Evolutionary conservation across 345 rosid genomes (phyloP).

Genomic region (Gossypium thurberi): DNA sequence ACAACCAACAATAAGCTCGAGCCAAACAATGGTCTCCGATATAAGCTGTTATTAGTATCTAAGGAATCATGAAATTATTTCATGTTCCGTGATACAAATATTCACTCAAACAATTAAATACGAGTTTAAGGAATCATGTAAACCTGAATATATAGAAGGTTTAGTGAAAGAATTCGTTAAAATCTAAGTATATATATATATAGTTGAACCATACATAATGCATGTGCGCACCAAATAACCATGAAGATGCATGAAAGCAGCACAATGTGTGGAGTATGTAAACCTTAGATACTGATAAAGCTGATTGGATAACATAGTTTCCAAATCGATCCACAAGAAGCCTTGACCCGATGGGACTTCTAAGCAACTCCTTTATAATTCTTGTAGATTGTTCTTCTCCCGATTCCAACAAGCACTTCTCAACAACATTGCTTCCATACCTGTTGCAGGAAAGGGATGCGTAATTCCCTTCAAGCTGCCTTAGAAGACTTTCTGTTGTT

Average conservation of each 20-base stretch:
- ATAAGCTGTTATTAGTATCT: neutral
- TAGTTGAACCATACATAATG: neutral
- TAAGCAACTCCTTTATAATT: slow-evolving; percentile 52
- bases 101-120: too few species aligned
- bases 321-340: slow-evolving; percentile 60
- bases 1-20: neutral
- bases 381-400: slow-evolving; percentile 21
- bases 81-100: too few species aligned
- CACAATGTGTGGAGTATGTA: neutral
- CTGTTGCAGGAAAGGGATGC: slow-evolving; percentile 49
- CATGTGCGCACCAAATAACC: neutral
- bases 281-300: slow-evolving; percentile 52
- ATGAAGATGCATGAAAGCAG: neutral
- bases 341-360: slow-evolving; percentile 21
- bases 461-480: slow-evolving; percentile 39
- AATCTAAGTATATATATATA: neutral
- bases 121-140: too few species aligned
- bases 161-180: too few species aligned
- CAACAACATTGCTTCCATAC: slow-evolving; percentile 76
- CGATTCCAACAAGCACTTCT: slow-evolving; percentile 42
- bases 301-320: slow-evolving; percentile 64
- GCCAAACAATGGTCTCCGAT: neutral
- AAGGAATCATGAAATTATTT: too few species aligned
- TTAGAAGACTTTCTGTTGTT: slow-evolving; percentile 30
- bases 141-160: too few species aligned